Base-by-base conservation (phyloP, 2,329 filamentous ascomycete species). In the Teratosphaeria epicoccoides region DNA sequence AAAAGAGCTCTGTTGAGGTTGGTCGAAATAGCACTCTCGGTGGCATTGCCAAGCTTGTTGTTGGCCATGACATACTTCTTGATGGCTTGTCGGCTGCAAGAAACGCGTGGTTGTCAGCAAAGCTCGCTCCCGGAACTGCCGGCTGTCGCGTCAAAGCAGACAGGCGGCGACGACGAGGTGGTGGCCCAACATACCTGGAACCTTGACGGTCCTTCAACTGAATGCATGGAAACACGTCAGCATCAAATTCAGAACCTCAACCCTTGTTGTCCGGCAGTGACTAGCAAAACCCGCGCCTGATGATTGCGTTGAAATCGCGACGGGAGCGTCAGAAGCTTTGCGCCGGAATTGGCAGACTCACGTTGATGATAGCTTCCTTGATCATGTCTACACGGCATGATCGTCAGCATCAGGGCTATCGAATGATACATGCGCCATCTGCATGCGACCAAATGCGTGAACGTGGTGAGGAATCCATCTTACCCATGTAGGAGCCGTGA, bases 1-100 rank as follows among this genome's bases (percentile, higher is more conserved):
- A 85, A 82, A 68, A 94, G 77, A 50, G 88, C 87, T 71, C 85
- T 85, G 82, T 93, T 93, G 81, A 94, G 88, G 64, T 89, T 84
- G 56, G 78, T 79, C 68, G 82, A 83, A 69, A 87, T 86, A 52
- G 76, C 74, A 51, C 71, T 70, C 56, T 79, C 76, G 59, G 71
- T 75, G 51, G 77, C 73, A 57, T 66, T 57, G 57, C 70, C 70
- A 62, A 83, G 73, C 65, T 79, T 79, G 76, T 86, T 85, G 79
- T 86, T 87, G 67, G 79, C 77, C 67, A 77, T 76, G 60, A 87
- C 81, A 69, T 87, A 87, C 70, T 87, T 87, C 78, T 86, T 86
- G 68, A 87, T 78, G 51, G 81, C 80, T 71, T 84, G 81, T 66
- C 84, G 84, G 68, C 81, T 84, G 68, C 65, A 50, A 55, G 14